A percentile compares a stretch with the other conserved stretches of the same genome.
Conservation (phyloP, 163 green algal genomes). For the Scenedesmus sp. region DNA sequence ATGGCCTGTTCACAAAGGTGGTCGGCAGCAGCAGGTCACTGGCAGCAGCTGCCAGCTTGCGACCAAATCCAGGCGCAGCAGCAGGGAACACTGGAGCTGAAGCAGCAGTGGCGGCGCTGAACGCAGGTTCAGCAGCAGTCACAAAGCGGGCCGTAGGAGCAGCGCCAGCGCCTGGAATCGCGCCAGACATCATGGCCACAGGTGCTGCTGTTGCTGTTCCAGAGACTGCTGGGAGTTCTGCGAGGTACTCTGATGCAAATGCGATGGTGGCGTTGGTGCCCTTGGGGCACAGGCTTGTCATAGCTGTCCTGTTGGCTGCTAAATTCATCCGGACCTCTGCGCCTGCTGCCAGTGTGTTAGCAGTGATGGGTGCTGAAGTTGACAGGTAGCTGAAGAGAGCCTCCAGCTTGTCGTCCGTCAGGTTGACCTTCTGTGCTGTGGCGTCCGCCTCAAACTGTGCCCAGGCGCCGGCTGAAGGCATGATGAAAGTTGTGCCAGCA, state of each 20-base stretch:
- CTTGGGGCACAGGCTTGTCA: constrained; percentile 25
- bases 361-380: not conserved
- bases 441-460: constrained; percentile 43
- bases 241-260: constrained; percentile 7
- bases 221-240: not conserved
- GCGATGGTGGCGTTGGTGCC: constrained; percentile 30
- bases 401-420: constrained; percentile 43
- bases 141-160: not conserved
- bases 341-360: not conserved
- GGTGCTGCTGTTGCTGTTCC: not conserved
- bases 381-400: constrained; percentile 52
- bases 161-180: not conserved
- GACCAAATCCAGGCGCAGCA: not conserved
- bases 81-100: constrained; percentile 20
- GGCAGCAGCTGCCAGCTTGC: not conserved
- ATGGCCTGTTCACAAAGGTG: not conserved
- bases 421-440: constrained; percentile 16
- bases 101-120: constrained; percentile 1
- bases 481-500: constrained; percentile 40
- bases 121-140: not conserved
- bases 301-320: not conserved
- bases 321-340: not conserved
- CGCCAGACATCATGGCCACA: not conserved
- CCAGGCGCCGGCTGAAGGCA: constrained; percentile 53
- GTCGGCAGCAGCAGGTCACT: constrained; percentile 22